These are phyloP conservation scores for Blepharisma japonicum DNA, from an alignment of 73 alveolate species.

Conservation along the genomic window DNA sequence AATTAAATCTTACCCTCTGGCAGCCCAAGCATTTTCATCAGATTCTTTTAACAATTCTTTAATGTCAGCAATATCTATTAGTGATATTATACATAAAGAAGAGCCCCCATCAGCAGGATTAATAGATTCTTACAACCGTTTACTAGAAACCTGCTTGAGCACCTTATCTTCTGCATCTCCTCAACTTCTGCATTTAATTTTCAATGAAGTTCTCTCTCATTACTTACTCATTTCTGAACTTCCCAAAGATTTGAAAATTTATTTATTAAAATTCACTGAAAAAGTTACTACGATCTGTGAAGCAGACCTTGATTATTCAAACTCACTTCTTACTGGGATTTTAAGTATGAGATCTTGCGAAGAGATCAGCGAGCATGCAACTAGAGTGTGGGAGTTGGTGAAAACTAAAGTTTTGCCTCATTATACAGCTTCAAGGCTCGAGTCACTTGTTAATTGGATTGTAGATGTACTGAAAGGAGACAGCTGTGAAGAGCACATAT, in stretches of 20 bases:
- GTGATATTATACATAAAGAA: slow-evolving; percentile 14
- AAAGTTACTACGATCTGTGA: slow-evolving; percentile 53
- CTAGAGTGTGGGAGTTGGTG: slow-evolving; percentile 14
- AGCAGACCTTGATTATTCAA: slow-evolving; percentile 48
- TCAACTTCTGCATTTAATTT: slow-evolving; percentile 37
- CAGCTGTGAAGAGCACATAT: slow-evolving; percentile 7
- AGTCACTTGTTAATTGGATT: slow-evolving; percentile 13
- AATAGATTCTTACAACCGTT: slow-evolving; percentile 48
- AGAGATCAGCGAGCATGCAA: slow-evolving; percentile 5
- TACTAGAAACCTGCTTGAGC: slow-evolving; percentile 49
- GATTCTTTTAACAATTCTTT: slow-evolving; percentile 32
- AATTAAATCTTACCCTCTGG: slow-evolving; percentile 40
- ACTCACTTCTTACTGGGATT: slow-evolving; percentile 11
- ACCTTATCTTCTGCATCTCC: slow-evolving; percentile 56
- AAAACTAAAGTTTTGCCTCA: slow-evolving; percentile 1
- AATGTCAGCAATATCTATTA: background rate
- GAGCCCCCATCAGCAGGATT: slow-evolving; percentile 15
- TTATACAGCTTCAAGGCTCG: background rate
- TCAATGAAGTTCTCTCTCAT: slow-evolving; percentile 42
- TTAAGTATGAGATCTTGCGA: background rate
- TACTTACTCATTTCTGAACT: slow-evolving; percentile 41
- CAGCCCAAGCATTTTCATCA: background rate
- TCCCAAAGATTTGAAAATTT: slow-evolving; percentile 57
- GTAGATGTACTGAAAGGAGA: background rate
- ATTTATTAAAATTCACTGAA: slow-evolving; percentile 52